Base-by-base conservation (phyloP, 768 basidiomycete genomes). In the Dioszegia hungarica region DNA sequence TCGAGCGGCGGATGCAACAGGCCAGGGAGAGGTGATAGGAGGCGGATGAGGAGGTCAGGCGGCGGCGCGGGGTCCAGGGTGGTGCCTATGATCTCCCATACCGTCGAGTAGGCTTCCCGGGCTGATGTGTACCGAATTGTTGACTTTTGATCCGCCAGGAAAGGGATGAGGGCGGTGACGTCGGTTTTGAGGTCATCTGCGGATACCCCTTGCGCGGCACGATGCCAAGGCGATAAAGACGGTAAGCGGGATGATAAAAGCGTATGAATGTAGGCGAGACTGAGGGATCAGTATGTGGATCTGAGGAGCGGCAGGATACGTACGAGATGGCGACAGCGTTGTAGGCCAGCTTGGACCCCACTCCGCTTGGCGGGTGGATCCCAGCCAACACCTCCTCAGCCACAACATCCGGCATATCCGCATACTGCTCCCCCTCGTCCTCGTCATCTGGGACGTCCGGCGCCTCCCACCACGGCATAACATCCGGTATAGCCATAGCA, bases 281-380 rank as follows among this genome's bases (percentile, higher is more conserved):
- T 50, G 40, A 4, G 24, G 19, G 11, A 27, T 54, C 11, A 39
- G 43, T 2, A 19, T 8, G 33, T 19, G 17, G 24, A 41, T 14
- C 10, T 8, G 1, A 57, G 12, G 24, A 40, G 25, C 25, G 28
- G 17, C 27, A 15, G n/a, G 14, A n/a, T 39, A 58, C 66, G 59
- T 43, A 70, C 68, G 63, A 66, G 14, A 70, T 60, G 3, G 71
- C 63, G 4, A 73, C 33, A 28, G 62, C 68, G 38, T 73, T 73
- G 36, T 70, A 73, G 1, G 51, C 57, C 28, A 73, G 53, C 38
- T 66, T 73, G 17, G 41, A 24, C 3, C 66, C 71, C 3, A 53
- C 46, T 5, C 66, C 71, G 4, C 52, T 44, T 3, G 70, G 70
- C 14, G 68, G 65, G 8, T 38, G 29, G 25, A 67, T 62, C 5